Evolutionary conservation across 2,329 filamentous ascomycete species (phyloP).

Genomic region (Xylaria sp.): DNA sequence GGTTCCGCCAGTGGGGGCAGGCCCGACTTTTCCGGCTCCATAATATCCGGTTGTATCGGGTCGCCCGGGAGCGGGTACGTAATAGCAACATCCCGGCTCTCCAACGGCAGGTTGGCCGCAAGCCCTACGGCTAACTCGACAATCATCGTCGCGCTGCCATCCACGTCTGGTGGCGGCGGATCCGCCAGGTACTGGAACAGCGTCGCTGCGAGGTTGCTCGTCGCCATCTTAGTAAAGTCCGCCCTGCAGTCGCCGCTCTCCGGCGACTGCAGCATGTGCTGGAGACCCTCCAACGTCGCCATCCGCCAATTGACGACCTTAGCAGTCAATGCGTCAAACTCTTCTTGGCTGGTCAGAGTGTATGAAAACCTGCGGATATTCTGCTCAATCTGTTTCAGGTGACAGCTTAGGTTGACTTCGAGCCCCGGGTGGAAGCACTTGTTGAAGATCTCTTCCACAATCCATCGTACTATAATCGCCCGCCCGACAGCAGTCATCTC

Average conservation of each 20-base stretch:
- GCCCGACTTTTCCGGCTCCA: slow-evolving; percentile 81
- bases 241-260: slow-evolving; percentile 68
- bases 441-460: slow-evolving; percentile 89
- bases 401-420: slow-evolving; percentile 72
- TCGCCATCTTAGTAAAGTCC: slow-evolving; percentile 70
- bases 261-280: slow-evolving; percentile 66
- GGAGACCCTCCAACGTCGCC: slow-evolving; percentile 88
- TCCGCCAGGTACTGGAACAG: slow-evolving; percentile 76
- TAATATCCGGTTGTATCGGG: slow-evolving; percentile 68
- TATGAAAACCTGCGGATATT: slow-evolving; percentile 82
- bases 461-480: slow-evolving; percentile 85
- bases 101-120: slow-evolving; percentile 81
- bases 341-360: slow-evolving; percentile 75
- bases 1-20: slow-evolving; percentile 60
- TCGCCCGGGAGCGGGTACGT: slow-evolving; percentile 82
- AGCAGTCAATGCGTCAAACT: slow-evolving; percentile 82
- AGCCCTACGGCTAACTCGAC: slow-evolving; percentile 88
- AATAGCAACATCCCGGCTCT: slow-evolving; percentile 88
- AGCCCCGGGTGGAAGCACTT: slow-evolving; percentile 90
- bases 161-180: slow-evolving; percentile 78
- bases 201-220: slow-evolving; percentile 67
- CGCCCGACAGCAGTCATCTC: slow-evolving; percentile 97
- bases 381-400: slow-evolving; percentile 83
- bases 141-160: slow-evolving; percentile 89
- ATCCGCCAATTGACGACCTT: slow-evolving; percentile 94